A percentile compares a stretch with the other conserved stretches of the same genome.
Evolutionary conservation across 192 early-diverging fungal species (phyloP).

Genomic region (Coemansia sp.): DNA sequence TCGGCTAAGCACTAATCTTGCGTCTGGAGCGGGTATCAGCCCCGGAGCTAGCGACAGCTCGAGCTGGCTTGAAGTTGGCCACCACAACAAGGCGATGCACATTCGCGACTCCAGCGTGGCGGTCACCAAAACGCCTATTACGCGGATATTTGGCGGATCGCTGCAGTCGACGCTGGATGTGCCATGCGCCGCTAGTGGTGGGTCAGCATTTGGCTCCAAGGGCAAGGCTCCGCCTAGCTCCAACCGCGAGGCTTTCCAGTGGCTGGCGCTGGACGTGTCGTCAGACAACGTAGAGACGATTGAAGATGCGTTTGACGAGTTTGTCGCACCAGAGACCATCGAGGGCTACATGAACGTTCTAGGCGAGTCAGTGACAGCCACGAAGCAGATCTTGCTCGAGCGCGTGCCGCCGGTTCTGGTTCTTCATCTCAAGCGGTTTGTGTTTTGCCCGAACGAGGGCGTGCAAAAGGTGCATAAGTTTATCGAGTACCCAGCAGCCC

Average conservation of each 20-base stretch:
- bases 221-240: conserved; percentile 73
- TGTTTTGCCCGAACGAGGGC: conserved; percentile 74
- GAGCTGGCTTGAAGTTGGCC: conserved; percentile 91
- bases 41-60: conserved; percentile 29
- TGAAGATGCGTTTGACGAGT: conserved; percentile 82
- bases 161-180: conserved; percentile 76
- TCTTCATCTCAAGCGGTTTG: conserved; percentile 93
- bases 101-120: conserved; percentile 60
- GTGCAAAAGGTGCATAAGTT: conserved; percentile 88
- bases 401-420: conserved; percentile 87
- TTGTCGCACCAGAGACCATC: conserved; percentile 77
- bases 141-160: conserved; percentile 83
- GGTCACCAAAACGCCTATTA: conserved; percentile 71
- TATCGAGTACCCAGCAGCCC: conserved; percentile 67
- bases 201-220: not conserved
- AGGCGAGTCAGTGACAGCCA: conserved; percentile 61
- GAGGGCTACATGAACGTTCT: conserved; percentile 67
- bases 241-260: conserved; percentile 86
- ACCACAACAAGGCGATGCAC: conserved; percentile 63
- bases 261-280: conserved; percentile 87
- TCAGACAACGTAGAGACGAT: conserved; percentile 74
- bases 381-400: conserved; percentile 86
- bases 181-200: conserved; percentile 37
- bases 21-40: conserved; percentile 8
- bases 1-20: not conserved